Conservation (phyloP, 495 filamentous ascomycete genomes). For the Podospora anserina region DNA sequence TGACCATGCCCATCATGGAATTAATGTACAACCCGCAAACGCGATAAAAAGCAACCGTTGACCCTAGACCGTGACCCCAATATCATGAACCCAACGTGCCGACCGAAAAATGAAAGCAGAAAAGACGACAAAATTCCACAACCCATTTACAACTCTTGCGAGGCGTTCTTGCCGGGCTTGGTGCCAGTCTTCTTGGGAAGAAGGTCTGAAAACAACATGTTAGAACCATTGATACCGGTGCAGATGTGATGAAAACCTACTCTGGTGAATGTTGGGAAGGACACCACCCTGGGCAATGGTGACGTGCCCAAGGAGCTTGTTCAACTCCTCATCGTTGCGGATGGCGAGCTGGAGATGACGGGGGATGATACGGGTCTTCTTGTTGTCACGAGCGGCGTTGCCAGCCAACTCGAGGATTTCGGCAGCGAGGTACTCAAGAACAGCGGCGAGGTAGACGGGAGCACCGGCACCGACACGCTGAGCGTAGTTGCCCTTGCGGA, state of each 20-base stretch:
- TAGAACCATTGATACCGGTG: conserved; percentile 32
- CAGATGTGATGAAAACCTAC: conserved; percentile 55
- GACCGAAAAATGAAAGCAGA: conserved; percentile 60
- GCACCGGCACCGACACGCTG: conserved; percentile 99
- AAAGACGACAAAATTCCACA: conserved; percentile 53
- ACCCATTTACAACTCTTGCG: conserved; percentile 79
- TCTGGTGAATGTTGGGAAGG: conserved; percentile 96
- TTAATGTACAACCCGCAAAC: conserved; percentile 92
- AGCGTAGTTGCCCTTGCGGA: conserved; percentile 99
- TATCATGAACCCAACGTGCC: conserved; percentile 70
- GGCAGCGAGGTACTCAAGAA: conserved; percentile 97
- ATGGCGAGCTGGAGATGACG: conserved; percentile 99
- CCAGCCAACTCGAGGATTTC: conserved; percentile 99
- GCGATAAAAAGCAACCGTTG: conserved; percentile 69
- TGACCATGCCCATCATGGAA: conserved; percentile 61
- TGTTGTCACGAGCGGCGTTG: conserved; percentile 99
- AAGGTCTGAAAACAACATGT: conserved; percentile 65
- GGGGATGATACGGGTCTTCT: conserved; percentile 99
- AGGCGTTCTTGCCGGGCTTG: conserved; percentile 84
- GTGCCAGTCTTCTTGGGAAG: conserved; percentile 94
- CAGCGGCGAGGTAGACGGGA: conserved; percentile 95
- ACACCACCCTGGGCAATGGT: conserved; percentile 99
- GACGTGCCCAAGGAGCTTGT: conserved; percentile 98
- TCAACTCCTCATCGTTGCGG: conserved; percentile 99
- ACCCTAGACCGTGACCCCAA: conserved; percentile 82